Base-by-base conservation (phyloP, 2,329 filamentous ascomycete genomes). In the Trichoderma guizhouense region DNA sequence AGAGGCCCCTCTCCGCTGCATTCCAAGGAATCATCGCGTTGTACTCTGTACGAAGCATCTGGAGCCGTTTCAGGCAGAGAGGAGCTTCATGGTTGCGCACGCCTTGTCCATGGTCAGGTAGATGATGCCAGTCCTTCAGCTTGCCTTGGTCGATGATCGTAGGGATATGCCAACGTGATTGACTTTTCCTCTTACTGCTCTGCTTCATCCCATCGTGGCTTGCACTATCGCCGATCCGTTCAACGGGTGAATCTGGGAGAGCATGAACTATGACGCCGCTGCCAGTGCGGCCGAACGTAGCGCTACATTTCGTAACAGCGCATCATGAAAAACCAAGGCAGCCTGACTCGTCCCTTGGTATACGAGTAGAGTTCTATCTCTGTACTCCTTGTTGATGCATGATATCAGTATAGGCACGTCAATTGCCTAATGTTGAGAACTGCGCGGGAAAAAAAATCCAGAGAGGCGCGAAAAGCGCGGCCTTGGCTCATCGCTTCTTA, bases 391-490 rank as follows among this genome's bases (percentile, higher is more conserved):
- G 26, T 26, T 9, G 28, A n/a, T 14, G 26, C 28, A 60, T 58
- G 47, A 24, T 53, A 24, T 14, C 11, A 11, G 58, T 24, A 36
- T 62, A 8, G 21, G 34, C 14, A 24, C 34, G 12, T 39, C 21
- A 43, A 39, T 26, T 24, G 53, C 15, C 53, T 8, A 34, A 21
- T 26, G 26, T 2, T 65, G 43, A 51, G 39, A 15, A 39, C 11
- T 32, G n/a, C 28, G 62, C 26, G 28, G 24, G n/a, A n/a, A 36
- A 28, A 26, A 26, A 43, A 26, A 28, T 65, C 12, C 11, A 67
- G n/a, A 51, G 64, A 67, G 15, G 64, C 64, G 64, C 64, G 64
- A 57, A 67, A 67, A 57, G 64, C 51, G 64, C 64, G 51, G 51
- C 8, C 53, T 66, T 28, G 51, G 47, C 47, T 30, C 18, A 39